Percentiles rank a stretch among this genome's conserved stretches.
Conservation (phyloP, 805 yeast species). For the Lipomyces anomalus region DNA sequence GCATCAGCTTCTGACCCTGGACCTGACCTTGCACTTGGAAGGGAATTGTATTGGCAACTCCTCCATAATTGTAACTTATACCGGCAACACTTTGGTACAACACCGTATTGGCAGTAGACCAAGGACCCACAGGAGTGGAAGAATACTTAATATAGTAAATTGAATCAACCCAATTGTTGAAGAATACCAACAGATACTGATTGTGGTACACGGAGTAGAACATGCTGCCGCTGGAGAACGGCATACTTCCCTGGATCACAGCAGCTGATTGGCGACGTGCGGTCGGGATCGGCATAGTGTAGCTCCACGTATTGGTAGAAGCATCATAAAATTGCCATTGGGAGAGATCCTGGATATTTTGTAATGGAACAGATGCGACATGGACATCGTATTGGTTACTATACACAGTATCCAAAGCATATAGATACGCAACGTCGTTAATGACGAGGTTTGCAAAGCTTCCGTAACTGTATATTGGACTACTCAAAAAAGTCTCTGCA, state of each 20-base stretch:
- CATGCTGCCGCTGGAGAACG: slow-evolving; percentile 17
- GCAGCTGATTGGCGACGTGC: slow-evolving; percentile 17
- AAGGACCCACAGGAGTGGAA: slow-evolving; percentile 21
- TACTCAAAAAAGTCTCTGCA: slow-evolving; percentile 3
- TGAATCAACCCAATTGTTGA: slow-evolving; percentile 19
- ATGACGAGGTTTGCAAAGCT: slow-evolving; percentile 18
- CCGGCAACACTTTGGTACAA: slow-evolving; percentile 8
- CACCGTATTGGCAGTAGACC: slow-evolving; percentile 10
- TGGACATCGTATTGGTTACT: slow-evolving; percentile 18
- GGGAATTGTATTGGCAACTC: slow-evolving; percentile 12
- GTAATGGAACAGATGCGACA: slow-evolving; percentile 16
- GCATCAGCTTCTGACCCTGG: slow-evolving; percentile 10
- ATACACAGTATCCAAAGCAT: slow-evolving; percentile 12
- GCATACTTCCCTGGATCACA: slow-evolving; percentile 9
- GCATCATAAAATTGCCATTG: slow-evolving; percentile 13
- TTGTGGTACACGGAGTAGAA: slow-evolving; percentile 21
- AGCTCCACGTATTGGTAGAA: slow-evolving; percentile 6
- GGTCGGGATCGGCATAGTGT: slow-evolving; percentile 14
- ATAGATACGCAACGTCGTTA: slow-evolving; percentile 17
- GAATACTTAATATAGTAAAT: slow-evolving; percentile 10
- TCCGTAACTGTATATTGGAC: slow-evolving; percentile 14
- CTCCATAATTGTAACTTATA: slow-evolving; percentile 18
- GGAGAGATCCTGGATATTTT: neutral
- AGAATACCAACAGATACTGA: slow-evolving; percentile 12
- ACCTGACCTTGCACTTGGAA: slow-evolving; percentile 3